These are phyloP conservation scores for Leccinum idahoense DNA, from an alignment of 1,284 basidiomycete species.

Conservation along the genomic window DNA sequence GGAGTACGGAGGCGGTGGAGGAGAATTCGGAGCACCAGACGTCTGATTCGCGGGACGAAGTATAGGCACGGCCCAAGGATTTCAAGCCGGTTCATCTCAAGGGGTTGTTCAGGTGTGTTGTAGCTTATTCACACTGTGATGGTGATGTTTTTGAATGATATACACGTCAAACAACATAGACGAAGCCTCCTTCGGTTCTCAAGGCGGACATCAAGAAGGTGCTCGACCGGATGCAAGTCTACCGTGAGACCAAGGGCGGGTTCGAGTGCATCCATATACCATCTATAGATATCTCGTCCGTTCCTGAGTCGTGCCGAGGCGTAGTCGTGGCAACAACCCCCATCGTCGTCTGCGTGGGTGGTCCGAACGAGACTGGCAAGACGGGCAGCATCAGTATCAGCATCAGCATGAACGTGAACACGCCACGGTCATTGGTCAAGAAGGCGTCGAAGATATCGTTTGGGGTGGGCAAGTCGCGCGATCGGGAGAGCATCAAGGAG, in stretches of 20 bases:
- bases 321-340: constrained; percentile 20
- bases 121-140: too few relatives aligned
- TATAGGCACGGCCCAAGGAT: too few relatives aligned
- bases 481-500: constrained; percentile 34
- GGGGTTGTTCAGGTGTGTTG: too few relatives aligned
- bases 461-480: constrained; percentile 37
- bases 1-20: too few relatives aligned
- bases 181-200: constrained; percentile 54
- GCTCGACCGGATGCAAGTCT: constrained; percentile 90
- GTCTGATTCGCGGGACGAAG: too few relatives aligned
- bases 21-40: too few relatives aligned
- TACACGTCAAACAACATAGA: constrained; percentile 25
- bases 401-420: background rate
- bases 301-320: constrained; percentile 38
- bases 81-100: too few relatives aligned
- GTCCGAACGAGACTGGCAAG: constrained; percentile 41
- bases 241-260: constrained; percentile 84
- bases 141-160: too few relatives aligned
- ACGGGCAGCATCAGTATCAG: constrained; percentile 8
- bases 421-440: constrained; percentile 55
- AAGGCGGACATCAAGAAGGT: constrained; percentile 75
- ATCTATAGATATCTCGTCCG: constrained; percentile 81
- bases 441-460: constrained; percentile 77
- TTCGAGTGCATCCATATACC: constrained; percentile 96
- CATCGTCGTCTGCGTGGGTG: constrained; percentile 45